Evolutionary conservation across 768 basidiomycete species (phyloP).

Genomic region (Tulasnella calospora): DNA sequence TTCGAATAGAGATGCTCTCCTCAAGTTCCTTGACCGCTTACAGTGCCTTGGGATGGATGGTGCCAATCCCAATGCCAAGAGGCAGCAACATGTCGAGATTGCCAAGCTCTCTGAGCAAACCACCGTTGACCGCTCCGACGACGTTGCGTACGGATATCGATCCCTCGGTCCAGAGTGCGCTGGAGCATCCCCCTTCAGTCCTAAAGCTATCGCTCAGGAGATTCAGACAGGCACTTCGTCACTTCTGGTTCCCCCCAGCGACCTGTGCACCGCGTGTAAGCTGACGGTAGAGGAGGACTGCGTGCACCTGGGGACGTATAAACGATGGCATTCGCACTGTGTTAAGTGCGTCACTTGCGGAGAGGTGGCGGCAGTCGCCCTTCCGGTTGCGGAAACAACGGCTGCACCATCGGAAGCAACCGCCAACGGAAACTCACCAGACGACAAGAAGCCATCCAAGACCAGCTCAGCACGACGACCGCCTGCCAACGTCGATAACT

Average conservation of each 20-base stretch:
- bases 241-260: conserved; percentile 42
- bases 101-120: conserved; percentile 45
- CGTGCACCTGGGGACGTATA: conserved; percentile 89
- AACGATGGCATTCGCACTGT: conserved; percentile 94
- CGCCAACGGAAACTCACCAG: conserved; percentile 35
- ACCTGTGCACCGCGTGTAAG: conserved; percentile 84
- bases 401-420: conserved; percentile 51
- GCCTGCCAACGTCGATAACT: conserved; percentile 74
- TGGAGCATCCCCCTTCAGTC: conserved; percentile 74
- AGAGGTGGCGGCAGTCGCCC: conserved; percentile 60
- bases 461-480: conserved; percentile 61
- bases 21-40: conserved; percentile 85
- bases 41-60: conserved; percentile 84
- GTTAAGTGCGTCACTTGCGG: conserved; percentile 78
- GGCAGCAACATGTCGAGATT: conserved; percentile 44
- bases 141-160: conserved; percentile 87
- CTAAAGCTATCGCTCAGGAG: conserved; percentile 36
- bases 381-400: conserved; percentile 48
- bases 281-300: conserved; percentile 97
- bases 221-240: conserved; percentile 14
- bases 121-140: conserved; percentile 59
- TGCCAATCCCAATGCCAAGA: conserved; percentile 68
- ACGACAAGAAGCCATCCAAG: conserved; percentile 43
- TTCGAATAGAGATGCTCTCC: conserved; percentile 73
- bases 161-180: conserved; percentile 87